Evolutionary conservation across 2,329 filamentous ascomycete genomes (phyloP).

Genomic region (Colletotrichum lentis): DNA sequence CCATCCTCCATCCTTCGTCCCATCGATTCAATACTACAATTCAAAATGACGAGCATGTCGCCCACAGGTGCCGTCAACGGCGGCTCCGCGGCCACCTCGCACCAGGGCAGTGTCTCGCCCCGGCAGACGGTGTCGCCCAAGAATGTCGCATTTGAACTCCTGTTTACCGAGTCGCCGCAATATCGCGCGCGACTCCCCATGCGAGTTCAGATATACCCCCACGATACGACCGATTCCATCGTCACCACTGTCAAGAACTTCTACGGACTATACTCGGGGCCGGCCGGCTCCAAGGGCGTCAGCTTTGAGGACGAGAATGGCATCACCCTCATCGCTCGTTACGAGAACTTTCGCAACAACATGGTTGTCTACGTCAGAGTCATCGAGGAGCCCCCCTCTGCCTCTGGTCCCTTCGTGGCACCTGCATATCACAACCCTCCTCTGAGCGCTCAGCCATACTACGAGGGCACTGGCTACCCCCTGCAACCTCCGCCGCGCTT

Average conservation of each 20-base stretch:
- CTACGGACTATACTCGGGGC: slow-evolving; percentile 89
- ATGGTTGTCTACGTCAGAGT: slow-evolving; percentile 95
- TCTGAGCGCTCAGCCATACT: slow-evolving; percentile 61
- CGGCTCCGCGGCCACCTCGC: slow-evolving; percentile 49
- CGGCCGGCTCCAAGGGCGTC: slow-evolving; percentile 76
- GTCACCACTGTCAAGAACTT: slow-evolving; percentile 99
- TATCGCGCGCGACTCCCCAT: slow-evolving; percentile 80
- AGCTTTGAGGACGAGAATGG: slow-evolving; percentile 93
- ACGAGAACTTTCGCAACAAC: slow-evolving; percentile 92
- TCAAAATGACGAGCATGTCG: slow-evolving; percentile 58
- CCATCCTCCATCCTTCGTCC: slow-evolving; percentile 40
- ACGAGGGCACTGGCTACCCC: slow-evolving; percentile 63
- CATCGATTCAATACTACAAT: slow-evolving; percentile 40
- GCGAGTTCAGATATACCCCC: slow-evolving; percentile 89
- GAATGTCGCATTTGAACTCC: slow-evolving; percentile 80
- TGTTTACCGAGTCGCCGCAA: slow-evolving; percentile 73
- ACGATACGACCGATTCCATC: slow-evolving; percentile 97
- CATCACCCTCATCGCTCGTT: slow-evolving; percentile 91
- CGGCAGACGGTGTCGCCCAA: slow-evolving; percentile 65
- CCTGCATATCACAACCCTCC: slow-evolving; percentile 62
- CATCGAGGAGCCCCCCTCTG: slow-evolving; percentile 66
- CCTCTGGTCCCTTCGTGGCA: slow-evolving; percentile 59
- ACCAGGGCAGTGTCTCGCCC: slow-evolving; percentile 57
- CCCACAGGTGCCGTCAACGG: slow-evolving; percentile 50
- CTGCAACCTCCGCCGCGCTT: slow-evolving; percentile 60